phyloP scores from a whole-genome alignment of 345 rosid genomes.

The Firmiana major region DNA sequence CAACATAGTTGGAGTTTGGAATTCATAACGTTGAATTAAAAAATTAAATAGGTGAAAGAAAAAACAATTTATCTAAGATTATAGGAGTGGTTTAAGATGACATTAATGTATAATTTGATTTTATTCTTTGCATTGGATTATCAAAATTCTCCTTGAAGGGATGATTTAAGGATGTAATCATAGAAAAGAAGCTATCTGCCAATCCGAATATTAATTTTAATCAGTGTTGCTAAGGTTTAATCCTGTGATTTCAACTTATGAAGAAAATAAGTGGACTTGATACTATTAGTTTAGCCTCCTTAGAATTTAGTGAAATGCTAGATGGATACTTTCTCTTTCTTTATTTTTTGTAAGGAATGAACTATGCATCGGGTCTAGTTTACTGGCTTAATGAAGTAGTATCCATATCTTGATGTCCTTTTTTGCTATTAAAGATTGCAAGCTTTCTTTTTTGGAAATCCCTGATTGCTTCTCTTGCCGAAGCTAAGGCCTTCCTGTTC shows the following conservation, averaged over 20 bases:
- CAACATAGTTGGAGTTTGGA: no score
- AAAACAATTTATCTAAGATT: neutral
- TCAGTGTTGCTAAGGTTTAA: neutral
- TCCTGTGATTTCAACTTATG: neutral
- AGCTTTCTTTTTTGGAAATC: no score
- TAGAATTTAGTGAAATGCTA: neutral
- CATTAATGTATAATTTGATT: no score
- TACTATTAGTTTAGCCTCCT: neutral
- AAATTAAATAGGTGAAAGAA: no score
- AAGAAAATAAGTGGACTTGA: neutral
- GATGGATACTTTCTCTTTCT: neutral
- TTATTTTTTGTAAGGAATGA: neutral
- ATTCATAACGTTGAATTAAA: neutral
- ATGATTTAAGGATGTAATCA: neutral
- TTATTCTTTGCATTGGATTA: neutral
- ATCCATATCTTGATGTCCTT: neutral
- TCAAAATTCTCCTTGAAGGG: neutral
- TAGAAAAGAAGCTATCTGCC: neutral
- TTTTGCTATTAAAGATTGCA: neutral
- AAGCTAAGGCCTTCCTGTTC: no score
- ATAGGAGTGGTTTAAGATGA: neutral
- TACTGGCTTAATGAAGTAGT: neutral
- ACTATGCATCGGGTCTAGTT: neutral
- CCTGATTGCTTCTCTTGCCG: no score
- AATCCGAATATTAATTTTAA: neutral